Conservation (phyloP, 148 eudicot genomes). For the Arctostaphylos glauca region DNA sequence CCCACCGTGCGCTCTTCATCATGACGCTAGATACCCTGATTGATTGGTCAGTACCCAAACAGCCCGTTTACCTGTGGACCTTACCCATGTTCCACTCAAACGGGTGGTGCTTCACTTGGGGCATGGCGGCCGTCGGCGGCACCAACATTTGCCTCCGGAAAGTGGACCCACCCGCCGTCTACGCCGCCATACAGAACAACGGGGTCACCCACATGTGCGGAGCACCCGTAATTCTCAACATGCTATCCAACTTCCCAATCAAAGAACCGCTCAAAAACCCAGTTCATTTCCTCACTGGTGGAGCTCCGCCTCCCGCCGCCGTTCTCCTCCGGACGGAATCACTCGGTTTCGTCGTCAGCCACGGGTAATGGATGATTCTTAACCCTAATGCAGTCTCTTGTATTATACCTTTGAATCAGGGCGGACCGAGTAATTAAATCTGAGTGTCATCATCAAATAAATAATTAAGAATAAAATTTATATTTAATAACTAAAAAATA, state of each 20-base stretch:
- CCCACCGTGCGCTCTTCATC: slow-evolving; percentile 39
- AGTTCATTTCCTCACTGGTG: slow-evolving; percentile 39
- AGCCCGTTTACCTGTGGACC: slow-evolving; percentile 55
- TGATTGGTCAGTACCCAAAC: slow-evolving; percentile 55
- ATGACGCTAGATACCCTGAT: slow-evolving; percentile 39
- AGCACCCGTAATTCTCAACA: slow-evolving; percentile 63
- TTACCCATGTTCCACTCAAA: slow-evolving; percentile 69
- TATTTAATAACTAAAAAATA: too few species aligned
- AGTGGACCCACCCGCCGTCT: slow-evolving; percentile 34
- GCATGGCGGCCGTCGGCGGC: slow-evolving; percentile 60
- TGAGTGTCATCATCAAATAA: too few species aligned
- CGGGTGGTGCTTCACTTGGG: slow-evolving; percentile 66
- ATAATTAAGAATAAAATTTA: too few species aligned
- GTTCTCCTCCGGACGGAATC: slow-evolving; percentile 37
- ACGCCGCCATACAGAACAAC: slow-evolving; percentile 29
- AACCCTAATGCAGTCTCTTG: not conserved
- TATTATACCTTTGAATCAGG: too few species aligned
- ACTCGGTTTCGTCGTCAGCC: slow-evolving; percentile 37
- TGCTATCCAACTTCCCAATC: slow-evolving; percentile 36
- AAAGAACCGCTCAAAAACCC: slow-evolving; percentile 18
- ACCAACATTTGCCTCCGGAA: slow-evolving; percentile 49
- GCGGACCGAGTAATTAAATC: too few species aligned
- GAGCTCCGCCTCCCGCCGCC: slow-evolving; percentile 47
- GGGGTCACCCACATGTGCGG: slow-evolving; percentile 73
- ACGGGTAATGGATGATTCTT: slow-evolving; percentile 23